Evolutionary conservation across 2,329 filamentous ascomycete species (phyloP), one percentile per base, ranked within the genome.

Genomic region (Phyllosticta ampelicida): DNA sequence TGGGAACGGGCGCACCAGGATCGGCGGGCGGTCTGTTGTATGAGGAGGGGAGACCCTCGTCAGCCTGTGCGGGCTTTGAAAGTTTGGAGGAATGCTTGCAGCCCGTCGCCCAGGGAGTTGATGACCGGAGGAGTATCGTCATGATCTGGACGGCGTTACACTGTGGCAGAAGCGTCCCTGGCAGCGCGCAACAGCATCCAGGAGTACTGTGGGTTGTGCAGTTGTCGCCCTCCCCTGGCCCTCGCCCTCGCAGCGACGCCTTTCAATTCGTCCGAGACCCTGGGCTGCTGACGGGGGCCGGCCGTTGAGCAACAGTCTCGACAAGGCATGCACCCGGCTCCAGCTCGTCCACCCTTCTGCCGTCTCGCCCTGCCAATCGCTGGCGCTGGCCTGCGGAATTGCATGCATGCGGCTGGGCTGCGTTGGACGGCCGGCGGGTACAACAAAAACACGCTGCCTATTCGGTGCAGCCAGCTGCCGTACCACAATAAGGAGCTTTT

Each of bases 11-110:
- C 26, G 29, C 28, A 52, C 51, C 21, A 54, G 56, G 56, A 59
- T 59, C 56, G 52, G 54, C 56, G 44, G 51, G 48, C 55, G 51
- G 53, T 51, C 55, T 51, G 29, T 58, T 48, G 55, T 30, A 53
- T 48, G 48, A 16, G 11, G 44, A 58, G 36, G 55, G 55, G 55
- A 26, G 30, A 26, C 51, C 55, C 56, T 51, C 44, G 56, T 54
- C 48, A 54, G 56, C 56, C 23, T 26, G 36, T 50, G 56, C 56
- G 55, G 20, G 19, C 19, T n/a, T 5, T 44, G 36, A 44, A 44
- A n/a, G 36, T 44, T 44, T 44, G 36, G 36, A 44, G 36, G 36
- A 44, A 44, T 44, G 36, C 36, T 44, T 44, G 36, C 36, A 44
- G 36, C 36, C 36, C 36, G 36, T n/a, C 36, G 36, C 36, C 29